phyloP scores from a whole-genome alignment of 495 filamentous ascomycete species.

The Cladorrhinum samala region DNA sequence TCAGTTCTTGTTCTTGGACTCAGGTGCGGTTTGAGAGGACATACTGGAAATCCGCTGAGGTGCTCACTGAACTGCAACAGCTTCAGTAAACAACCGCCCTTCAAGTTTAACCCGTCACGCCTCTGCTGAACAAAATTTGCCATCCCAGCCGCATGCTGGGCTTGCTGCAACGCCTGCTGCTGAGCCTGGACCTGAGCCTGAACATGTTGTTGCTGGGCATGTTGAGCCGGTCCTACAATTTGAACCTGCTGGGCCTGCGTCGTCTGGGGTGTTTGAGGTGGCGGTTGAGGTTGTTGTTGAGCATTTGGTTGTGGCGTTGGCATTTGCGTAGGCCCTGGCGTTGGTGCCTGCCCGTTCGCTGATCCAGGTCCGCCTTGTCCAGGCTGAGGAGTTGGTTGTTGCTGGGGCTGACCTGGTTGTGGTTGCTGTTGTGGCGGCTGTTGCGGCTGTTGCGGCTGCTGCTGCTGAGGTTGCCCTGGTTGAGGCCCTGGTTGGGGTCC shows the following conservation, averaged over 20 bases:
- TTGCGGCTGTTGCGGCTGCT: constrained; percentile 27
- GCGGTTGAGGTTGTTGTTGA: constrained; percentile 35
- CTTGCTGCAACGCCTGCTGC: constrained; percentile 1
- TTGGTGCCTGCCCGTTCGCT: constrained; percentile 25
- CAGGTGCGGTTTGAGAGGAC: constrained; percentile 17
- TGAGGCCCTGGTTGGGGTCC: constrained; percentile 15
- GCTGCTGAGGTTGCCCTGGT: constrained; percentile 24
- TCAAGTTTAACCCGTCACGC: constrained; percentile 49
- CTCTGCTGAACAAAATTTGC: constrained; percentile 40
- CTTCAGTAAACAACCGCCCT: constrained; percentile 54
- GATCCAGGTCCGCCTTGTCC: constrained; percentile 28
- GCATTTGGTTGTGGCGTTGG: constrained; percentile 34
- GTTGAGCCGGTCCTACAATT: too few species aligned
- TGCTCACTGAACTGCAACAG: constrained; percentile 66
- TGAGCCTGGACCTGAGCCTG: too few species aligned
- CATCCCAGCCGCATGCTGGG: constrained; percentile 19
- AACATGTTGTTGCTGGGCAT: constrained; percentile 20
- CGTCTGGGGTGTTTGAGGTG: constrained; percentile 39
- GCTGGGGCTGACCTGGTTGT: constrained; percentile 31
- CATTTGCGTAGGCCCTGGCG: constrained; percentile 21
- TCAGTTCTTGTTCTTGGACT: constrained; percentile 8
- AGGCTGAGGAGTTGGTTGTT: constrained; percentile 45
- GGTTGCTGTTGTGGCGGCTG: constrained; percentile 24
- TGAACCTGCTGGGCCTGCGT: constrained; percentile 51
- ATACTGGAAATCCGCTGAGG: constrained; percentile 58